Evolutionary conservation across 306 rosid species (phyloP).

Genomic region (Gynostemma pentaphyllum): DNA sequence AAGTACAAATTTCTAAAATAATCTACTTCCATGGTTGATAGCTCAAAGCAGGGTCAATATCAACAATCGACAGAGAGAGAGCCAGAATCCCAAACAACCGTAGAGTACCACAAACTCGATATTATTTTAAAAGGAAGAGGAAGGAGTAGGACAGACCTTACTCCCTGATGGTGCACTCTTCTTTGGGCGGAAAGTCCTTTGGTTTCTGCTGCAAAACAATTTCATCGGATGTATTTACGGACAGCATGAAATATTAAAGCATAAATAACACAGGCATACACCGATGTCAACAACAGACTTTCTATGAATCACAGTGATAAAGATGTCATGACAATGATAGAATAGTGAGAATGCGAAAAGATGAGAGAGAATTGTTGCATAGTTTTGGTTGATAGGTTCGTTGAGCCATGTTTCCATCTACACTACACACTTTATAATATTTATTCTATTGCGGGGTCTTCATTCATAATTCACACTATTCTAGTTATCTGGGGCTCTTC

Average conservation of each 20-base stretch:
- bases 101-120: background rate
- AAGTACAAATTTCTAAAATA: background rate
- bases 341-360: background rate
- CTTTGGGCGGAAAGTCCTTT: slow-evolving; percentile 94
- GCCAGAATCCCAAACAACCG: slow-evolving; percentile 9
- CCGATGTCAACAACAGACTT: background rate
- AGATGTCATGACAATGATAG: background rate
- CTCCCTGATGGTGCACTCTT: slow-evolving; percentile 98
- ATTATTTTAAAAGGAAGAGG: background rate
- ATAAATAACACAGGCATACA: background rate
- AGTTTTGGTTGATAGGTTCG: too few relatives aligned
- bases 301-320: background rate
- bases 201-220: slow-evolving; percentile 62
- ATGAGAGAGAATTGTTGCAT: background rate
- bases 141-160: slow-evolving; percentile 49
- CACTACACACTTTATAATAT: background rate
- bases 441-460: background rate
- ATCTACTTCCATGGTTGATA: background rate
- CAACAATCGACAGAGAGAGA: background rate
- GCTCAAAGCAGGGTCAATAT: background rate
- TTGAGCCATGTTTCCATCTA: background rate
- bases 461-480: background rate
- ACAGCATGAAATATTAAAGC: background rate
- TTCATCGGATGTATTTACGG: background rate
- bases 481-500: background rate